Evolutionary conservation across 441 rosid genomes (phyloP).

Genomic region (Bruguiera hainesii): DNA sequence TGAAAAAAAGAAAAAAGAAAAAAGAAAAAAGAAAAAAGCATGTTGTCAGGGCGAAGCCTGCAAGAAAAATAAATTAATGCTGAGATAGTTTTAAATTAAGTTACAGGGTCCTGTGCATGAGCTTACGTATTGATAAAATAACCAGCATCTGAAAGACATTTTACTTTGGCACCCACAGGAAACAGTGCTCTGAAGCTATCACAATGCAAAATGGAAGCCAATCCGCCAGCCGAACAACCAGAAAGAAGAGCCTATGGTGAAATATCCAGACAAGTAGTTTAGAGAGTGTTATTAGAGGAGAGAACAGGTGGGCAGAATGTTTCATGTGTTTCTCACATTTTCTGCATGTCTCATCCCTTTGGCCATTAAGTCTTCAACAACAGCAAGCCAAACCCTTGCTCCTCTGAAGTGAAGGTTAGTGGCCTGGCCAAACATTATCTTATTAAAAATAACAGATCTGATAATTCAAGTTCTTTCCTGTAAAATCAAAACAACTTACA

Average conservation of each 20-base stretch:
- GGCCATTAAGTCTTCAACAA: constrained; percentile 71
- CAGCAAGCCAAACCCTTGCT: constrained; percentile 74
- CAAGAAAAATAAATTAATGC: constrained; percentile 7
- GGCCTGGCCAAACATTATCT: constrained; percentile 51
- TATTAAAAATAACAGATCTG: constrained; percentile 20
- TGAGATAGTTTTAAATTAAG: background rate
- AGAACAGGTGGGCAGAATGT: background rate
- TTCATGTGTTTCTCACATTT: constrained; percentile 38
- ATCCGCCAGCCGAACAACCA: constrained; percentile 97
- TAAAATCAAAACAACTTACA: constrained; percentile 42
- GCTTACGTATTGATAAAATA: constrained; percentile 86
- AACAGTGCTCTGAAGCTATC: constrained; percentile 79
- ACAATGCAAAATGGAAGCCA: constrained; percentile 87
- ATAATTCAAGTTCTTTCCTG: constrained; percentile 4
- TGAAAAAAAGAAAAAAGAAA: background rate
- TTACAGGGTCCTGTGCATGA: constrained; percentile 22
- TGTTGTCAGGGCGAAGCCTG: constrained; percentile 13
- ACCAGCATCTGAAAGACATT: constrained; percentile 96
- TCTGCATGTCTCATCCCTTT: constrained; percentile 82
- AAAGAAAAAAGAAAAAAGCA: background rate
- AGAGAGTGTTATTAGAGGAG: background rate
- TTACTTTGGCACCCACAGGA: constrained; percentile 73
- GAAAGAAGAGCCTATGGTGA: constrained; percentile 75
- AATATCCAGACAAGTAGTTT: background rate
- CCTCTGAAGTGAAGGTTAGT: constrained; percentile 96